Conservation (phyloP, 805 yeast genomes). For the Tetrapisispora taiwanensis region DNA sequence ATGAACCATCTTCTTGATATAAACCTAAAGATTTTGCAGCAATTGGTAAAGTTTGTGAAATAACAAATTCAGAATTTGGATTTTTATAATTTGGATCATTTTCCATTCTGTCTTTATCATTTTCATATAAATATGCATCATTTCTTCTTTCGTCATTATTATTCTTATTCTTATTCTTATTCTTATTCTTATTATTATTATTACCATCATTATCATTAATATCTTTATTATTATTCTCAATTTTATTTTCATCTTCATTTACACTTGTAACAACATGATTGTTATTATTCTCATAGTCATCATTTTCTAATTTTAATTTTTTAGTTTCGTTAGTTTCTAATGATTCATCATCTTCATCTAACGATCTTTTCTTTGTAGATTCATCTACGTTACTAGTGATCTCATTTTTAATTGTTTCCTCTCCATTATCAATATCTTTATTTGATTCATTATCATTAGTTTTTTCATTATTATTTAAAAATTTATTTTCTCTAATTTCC, state of each 20-base stretch:
- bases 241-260: constrained; percentile 3
- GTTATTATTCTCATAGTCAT: no score
- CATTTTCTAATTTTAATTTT: no score
- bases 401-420: neutral
- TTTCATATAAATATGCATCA: neutral
- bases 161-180: neutral
- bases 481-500: constrained; percentile 7
- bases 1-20: constrained; percentile 47
- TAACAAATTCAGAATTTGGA: constrained; percentile 68
- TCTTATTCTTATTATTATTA: neutral
- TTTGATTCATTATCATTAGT: neutral
- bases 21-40: constrained; percentile 57
- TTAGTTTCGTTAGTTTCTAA: no score
- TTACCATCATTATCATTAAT: no score
- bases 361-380: constrained; percentile 7
- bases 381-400: constrained; percentile 3
- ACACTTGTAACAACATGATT: no score
- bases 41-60: constrained; percentile 56
- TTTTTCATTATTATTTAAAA: neutral
- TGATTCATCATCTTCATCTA: constrained; percentile 7
- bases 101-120: constrained; percentile 24
- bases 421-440: neutral
- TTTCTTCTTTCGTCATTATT: neutral
- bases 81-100: constrained; percentile 54
- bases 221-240: neutral